Base-by-base conservation (phyloP, 2,329 filamentous ascomycete genomes). In the Pyricularia sp. region DNA sequence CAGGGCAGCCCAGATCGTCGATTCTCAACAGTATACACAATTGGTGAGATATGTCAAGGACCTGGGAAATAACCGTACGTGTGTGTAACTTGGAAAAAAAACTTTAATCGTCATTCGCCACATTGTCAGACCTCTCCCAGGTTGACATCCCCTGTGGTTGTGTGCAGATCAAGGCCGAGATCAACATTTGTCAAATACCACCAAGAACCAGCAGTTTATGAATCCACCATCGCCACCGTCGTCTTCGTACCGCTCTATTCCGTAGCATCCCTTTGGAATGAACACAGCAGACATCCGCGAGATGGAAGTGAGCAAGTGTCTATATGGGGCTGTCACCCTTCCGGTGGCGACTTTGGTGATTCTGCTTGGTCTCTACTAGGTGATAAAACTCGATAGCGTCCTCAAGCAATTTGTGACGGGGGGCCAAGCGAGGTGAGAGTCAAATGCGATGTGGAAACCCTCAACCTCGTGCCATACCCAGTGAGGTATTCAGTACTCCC, bases 221-320 rank as follows among this genome's bases (percentile, higher is more conserved):
- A 77, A 55, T 81, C 82, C 65, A 81, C 80, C 4, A 74, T 82
- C 62, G 78, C 80, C 10, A 81, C 80, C 5, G 76, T 80, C 65
- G 70, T 82, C 60, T 82, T 82, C 67, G 70, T 82, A 13, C 79
- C 80, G 0, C 73, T 82, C 7, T 76, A 75, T 62, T 73, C 78
- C 31, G 74, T 82, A 3, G 77, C 79, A 12, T 78, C 77, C 69
- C 65, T 80, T 83, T 67, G 81, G 81, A 64, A 83, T 83, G 79
- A 82, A 83, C 70, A 80, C 79, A 4, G 72, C 71, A 62, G 81
- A 82, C 68, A 73, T 83, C 4, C 76, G 80, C 30, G 76, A 82
- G 67, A 80, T 81, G 76, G 72, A 78, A n/a, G 70, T 72, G 9
- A 73, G 73, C 3, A 79, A 82, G 71, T 80, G 79, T 77, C 69